Evolutionary conservation across 345 rosid genomes (phyloP), one percentile per base, ranked within the genome.

Genomic region (Trapa bicornis): DNA sequence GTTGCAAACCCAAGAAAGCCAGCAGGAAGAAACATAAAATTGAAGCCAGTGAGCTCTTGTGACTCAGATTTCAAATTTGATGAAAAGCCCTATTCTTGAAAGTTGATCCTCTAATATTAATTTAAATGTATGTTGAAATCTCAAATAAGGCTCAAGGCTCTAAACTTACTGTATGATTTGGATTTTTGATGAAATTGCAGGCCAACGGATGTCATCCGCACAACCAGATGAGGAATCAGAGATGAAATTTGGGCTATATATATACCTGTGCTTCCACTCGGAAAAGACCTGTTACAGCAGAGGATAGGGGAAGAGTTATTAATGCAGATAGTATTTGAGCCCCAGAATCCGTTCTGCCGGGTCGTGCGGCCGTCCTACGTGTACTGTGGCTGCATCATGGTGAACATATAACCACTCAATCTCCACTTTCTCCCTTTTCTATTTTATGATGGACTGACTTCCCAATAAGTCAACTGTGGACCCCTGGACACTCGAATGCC

Each of bases 281-380:
- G 62, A 74, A 74, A 69, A 61, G 77, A 65, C 58, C 60, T 14
- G 70, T 69, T 43, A 67, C 78, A 5, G 42, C 75, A 1, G 75
- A 62, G 64, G 67, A 68, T 33, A 76, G 80, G 72, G 75, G 64
- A 29, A 74, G 77, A 65, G 82, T 79, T 42, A 65, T 81, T 6
- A 52, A 54, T 62, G 69, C 80, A 52, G 81, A 70, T 68, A 70
- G 67, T 52, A 71, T 75, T 71, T 63, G 75, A 73, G 72, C 84
- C 84, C 14, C 67, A 47, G 29, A 80, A 73, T 64, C 82, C 84
- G 32, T 74, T 73, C 47, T 81, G 78, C 76, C 64, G 72, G 79
- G 69, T 75, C 43, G 45, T 84, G 68, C 62, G 67, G 22, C 65
- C 76, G 57, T 66, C 69, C 61, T 72, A 75, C 71, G 65, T 72